phyloP scores from a whole-genome alignment of 306 rosid genomes.

The Vigna trinervia region DNA sequence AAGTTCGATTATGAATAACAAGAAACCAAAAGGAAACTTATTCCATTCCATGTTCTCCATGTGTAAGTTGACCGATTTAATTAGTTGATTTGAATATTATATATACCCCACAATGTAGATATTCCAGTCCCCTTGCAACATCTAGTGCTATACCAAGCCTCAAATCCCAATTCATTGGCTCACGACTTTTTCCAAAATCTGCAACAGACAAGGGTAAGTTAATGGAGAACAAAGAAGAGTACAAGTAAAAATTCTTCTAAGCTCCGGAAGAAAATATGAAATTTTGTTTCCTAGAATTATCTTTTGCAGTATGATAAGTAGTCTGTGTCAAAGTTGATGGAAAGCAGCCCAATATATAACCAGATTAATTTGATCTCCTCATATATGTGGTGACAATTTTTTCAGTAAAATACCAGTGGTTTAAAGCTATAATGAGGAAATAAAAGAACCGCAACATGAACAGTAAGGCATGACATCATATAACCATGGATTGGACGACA shows the following conservation, averaged over 20 bases:
- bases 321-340: slow-evolving; percentile 10
- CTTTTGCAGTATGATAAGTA: slow-evolving; percentile 9
- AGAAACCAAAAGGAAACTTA: slow-evolving; percentile 24
- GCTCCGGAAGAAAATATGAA: slow-evolving; percentile 26
- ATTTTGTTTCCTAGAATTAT: neutral
- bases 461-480: neutral
- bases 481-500: slow-evolving; percentile 5
- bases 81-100: slow-evolving; percentile 22
- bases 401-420: neutral
- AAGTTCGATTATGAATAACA: neutral
- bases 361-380: neutral
- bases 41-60: slow-evolving; percentile 1
- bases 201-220: slow-evolving; percentile 14
- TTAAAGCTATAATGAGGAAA: neutral
- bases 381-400: neutral
- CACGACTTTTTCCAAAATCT: slow-evolving; percentile 57
- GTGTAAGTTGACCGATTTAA: slow-evolving; percentile 13
- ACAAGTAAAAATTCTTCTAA: neutral
- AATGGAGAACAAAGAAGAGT: slow-evolving; percentile 19
- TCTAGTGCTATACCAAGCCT: slow-evolving; percentile 81
- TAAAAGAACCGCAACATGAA: neutral
- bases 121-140: slow-evolving; percentile 92
- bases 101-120: slow-evolving; percentile 92
- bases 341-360: neutral
- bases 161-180: slow-evolving; percentile 80